Percentiles rank a stretch among this genome's conserved stretches.
phyloP scores from a whole-genome alignment of 2,329 filamentous ascomycete species.

The Alternaria gansuensis region DNA sequence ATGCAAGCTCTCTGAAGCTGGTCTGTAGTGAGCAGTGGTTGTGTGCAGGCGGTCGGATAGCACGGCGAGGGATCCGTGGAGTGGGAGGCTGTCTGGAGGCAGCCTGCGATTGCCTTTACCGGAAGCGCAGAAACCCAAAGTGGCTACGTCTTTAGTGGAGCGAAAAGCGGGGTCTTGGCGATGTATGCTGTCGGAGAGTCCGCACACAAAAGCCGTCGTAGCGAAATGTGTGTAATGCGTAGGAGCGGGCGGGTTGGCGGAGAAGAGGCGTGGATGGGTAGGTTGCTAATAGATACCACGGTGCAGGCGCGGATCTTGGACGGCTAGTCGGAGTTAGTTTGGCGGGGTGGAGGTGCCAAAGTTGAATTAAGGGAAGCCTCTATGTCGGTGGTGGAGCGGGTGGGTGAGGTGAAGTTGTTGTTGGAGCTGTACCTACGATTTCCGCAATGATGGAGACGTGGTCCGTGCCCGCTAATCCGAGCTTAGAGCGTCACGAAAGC shows the following conservation, averaged over 20 bases:
- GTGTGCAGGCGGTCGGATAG: constrained; percentile 1
- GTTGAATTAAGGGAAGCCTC: constrained; percentile 18
- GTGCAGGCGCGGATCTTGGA: constrained; percentile 50
- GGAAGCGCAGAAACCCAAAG: constrained; percentile 15
- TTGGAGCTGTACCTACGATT: constrained; percentile 27
- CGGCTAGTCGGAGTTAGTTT: constrained; percentile 22
- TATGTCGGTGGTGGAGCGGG: constrained; percentile 22
- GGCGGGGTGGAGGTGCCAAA: constrained; percentile 23
- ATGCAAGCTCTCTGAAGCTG: constrained; percentile 33
- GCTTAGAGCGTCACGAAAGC: constrained; percentile 26
- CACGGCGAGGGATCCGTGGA: constrained; percentile 6
- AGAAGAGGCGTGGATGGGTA: constrained; percentile 30
- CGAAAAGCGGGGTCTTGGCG: constrained; percentile 16
- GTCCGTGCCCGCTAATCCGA: constrained; percentile 20
- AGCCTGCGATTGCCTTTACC: constrained; percentile 26
- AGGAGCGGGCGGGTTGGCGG: constrained; percentile 24
- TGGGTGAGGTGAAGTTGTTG: constrained; percentile 31
- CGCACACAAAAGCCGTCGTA: constrained; percentile 1
- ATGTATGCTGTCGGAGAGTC: constrained; percentile 3
- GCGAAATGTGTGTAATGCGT: constrained; percentile 11
- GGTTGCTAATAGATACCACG: constrained; percentile 40
- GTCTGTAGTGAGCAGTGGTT: constrained; percentile 12
- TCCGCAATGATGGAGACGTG: constrained; percentile 30
- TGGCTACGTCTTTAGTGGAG: constrained; percentile 13
- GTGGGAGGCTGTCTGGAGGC: constrained; percentile 12